Evolutionary conservation across 495 filamentous ascomycete species (phyloP).

Genomic region (Trichoderma asperelloides): DNA sequence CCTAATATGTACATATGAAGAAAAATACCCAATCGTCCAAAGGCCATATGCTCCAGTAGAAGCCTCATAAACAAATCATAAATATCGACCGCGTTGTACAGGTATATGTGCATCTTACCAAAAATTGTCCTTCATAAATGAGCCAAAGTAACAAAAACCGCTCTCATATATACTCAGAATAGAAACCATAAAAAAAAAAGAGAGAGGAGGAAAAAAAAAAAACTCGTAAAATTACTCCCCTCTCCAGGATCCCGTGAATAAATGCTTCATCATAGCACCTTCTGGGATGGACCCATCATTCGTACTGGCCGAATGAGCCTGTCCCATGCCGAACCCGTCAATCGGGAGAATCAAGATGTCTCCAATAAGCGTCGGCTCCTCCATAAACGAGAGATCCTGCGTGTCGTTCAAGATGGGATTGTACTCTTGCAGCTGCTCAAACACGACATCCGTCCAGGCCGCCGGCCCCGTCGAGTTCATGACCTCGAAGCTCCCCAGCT

Average conservation of each 20-base stretch:
- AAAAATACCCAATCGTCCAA: not conserved
- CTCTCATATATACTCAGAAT: not conserved
- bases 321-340: constrained; percentile 23
- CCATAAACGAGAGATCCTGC: constrained; percentile 18
- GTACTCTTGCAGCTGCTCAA: constrained; percentile 16
- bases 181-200: not conserved
- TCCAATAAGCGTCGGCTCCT: constrained; percentile 18
- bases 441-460: constrained; percentile 21
- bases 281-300: constrained; percentile 14
- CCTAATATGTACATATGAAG: not conserved
- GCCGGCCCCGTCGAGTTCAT: constrained; percentile 24
- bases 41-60: not conserved
- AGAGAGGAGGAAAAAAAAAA: not conserved
- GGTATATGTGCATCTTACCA: no score
- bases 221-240: not conserved
- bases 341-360: constrained; percentile 23
- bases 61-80: not conserved
- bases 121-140: no score
- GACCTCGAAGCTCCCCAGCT: constrained; percentile 19
- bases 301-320: constrained; percentile 19
- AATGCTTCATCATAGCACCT: constrained; percentile 20
- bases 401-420: constrained; percentile 12
- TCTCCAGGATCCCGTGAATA: constrained; percentile 20
- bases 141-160: no score
- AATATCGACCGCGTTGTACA: no score